Base-by-base conservation (phyloP, 768 basidiomycete genomes). In the Pholiota microspora region DNA sequence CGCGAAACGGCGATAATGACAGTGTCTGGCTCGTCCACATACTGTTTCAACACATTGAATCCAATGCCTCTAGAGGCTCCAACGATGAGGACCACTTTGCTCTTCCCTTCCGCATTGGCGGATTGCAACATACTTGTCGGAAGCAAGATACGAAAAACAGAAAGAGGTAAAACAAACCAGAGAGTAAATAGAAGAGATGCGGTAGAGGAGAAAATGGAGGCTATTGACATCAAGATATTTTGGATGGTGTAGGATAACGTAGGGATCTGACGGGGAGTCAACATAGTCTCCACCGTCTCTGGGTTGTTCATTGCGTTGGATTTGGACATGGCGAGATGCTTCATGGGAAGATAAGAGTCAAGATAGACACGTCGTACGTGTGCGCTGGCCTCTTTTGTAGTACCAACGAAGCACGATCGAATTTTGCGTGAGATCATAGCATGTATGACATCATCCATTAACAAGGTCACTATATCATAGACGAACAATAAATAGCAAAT, bases 61-160 rank as follows among this genome's bases (percentile, higher is more conserved):
- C 71, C 68, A 16, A 72, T 67, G 3, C 68, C 67, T 7, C 55
- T 57, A 5, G 62, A 60, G 1, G 62, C 68, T 13, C 67, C 70
- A n/a, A 71, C 60, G 23, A 69, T 59, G 27, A 71, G 55, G 1
- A 67, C 59, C 36, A 67, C 67, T 25, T 66, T 65, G 18, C 59
- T 63, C 45, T 49, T 52, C 18, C 32, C 51, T 16, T 40, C 45
- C 0, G 56, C 24, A 13, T 29, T 10, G 40, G 38, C 2, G 16
- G 35, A 4, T 28, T 47, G 25, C 29, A 61, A 49, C 42, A 35
- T 49, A 6, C 23, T 3, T 8, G 23, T 28, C 1, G 65, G 63
- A 10, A 61, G 2, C 15, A 62, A 44, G 13, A 32, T 32, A 13
- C 62, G 38, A 4, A 59, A 5, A 9, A 58, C 31, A 3, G 64